Evolutionary conservation across 768 basidiomycete species (phyloP), one percentile per base, ranked within the genome.

Genomic region (Lactifluus volemus): DNA sequence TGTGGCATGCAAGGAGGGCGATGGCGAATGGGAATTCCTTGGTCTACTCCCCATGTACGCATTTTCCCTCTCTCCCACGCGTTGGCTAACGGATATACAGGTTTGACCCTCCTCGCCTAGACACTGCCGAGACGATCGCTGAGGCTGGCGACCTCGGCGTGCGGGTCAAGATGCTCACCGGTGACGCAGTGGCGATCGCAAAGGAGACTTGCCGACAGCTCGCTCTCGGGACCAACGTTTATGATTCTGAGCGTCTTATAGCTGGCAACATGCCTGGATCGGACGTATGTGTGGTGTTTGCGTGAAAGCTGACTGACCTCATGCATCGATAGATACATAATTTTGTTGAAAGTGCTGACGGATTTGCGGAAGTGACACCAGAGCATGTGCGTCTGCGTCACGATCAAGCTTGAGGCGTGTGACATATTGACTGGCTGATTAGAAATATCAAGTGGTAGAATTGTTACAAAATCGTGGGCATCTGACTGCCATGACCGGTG

Each of bases 111-210:
- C 79, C 78, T 25, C 72, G 78, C 48, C 39, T 61, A 6, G 78
- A 80, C 65, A 79, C 78, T 21, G 76, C 73, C 25, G 66, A 74
- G 68, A 79, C 78, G 5, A 75, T 79, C 59, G 69, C 68, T 8
- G 79, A 78, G 66, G 79, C 78, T 9, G 69, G 69, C 41, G 64
- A 71, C 17, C 72, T 79, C 42, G 78, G 78, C 11, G 73, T 79
- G 55, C 70, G 71, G 53, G 73, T 80, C 58, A 80, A 80, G 73
- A 80, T 80, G 79, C 71, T 80, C 15, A 80, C 79, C 12, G 78
- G 78, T 48, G 78, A 79, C 63, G 78, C 77, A 39, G 78, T 79
- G 32, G 77, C 78, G 12, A 79, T 79, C 58, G 78, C 76, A 32
- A 77, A 75, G 61, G 78, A 79, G 64, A 77, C 76, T 32, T 76